Conservation (phyloP, 2,329 filamentous ascomycete species). For the Knufia petricola region DNA sequence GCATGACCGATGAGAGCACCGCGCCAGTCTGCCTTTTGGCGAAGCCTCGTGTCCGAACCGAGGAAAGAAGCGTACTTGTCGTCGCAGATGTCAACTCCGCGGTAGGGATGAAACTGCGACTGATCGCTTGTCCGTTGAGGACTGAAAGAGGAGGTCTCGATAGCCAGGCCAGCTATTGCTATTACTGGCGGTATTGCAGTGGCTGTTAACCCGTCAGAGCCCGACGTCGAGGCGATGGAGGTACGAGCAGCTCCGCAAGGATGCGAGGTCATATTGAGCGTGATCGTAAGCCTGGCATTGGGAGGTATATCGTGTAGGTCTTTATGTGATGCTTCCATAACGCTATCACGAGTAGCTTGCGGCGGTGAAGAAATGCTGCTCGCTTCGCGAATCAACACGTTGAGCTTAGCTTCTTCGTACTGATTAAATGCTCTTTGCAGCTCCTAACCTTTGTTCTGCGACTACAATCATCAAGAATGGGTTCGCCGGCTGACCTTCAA, state of each 20-base stretch:
- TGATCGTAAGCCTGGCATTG: background rate
- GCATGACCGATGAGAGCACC: slow-evolving; percentile 45
- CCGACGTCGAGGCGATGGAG: background rate
- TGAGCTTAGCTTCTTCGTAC: no score
- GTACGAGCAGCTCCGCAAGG: background rate
- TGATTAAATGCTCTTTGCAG: no score
- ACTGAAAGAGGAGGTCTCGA: slow-evolving; percentile 46
- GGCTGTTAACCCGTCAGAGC: background rate
- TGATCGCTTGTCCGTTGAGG: slow-evolving; percentile 40
- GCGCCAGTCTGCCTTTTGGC: slow-evolving; percentile 38
- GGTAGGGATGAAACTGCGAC: slow-evolving; percentile 40
- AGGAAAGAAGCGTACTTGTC: slow-evolving; percentile 38
- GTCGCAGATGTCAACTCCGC: slow-evolving; percentile 34
- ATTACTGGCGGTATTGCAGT: slow-evolving; percentile 32
- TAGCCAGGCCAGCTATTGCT: slow-evolving; percentile 44
- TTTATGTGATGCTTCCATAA: background rate
- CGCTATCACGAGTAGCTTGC: background rate
- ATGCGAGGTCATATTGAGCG: background rate
- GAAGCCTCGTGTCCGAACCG: slow-evolving; percentile 32
- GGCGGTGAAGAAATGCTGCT: no score
- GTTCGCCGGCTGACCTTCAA: no score
- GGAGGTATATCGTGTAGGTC: background rate
- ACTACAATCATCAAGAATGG: no score
- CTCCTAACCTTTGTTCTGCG: no score
- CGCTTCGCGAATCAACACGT: background rate